Evolutionary conservation across 1,284 basidiomycete genomes (phyloP).

Genomic region (Ceratobasidium sp.): DNA sequence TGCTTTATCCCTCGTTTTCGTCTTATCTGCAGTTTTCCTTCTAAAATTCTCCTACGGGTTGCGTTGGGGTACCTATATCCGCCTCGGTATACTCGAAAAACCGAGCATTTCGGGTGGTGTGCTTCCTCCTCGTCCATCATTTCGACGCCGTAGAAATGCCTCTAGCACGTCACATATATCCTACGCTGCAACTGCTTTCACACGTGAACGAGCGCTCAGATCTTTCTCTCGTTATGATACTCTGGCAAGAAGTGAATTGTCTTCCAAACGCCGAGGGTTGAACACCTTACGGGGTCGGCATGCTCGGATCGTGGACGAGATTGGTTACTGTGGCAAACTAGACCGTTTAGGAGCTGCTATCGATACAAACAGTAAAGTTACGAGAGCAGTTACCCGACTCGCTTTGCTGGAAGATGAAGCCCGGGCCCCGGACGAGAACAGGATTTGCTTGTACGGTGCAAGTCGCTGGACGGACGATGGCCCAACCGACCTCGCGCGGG

Average conservation of each 20-base stretch:
- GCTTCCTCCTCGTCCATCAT: constrained; percentile 42
- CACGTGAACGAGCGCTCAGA: constrained; percentile 32
- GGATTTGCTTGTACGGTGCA: constrained; percentile 17
- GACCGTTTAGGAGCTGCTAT: constrained; percentile 60
- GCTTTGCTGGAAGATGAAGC: constrained; percentile 52
- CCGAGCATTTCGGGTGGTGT: constrained; percentile 27
- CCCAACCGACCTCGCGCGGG: constrained; percentile 60
- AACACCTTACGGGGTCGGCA: constrained; percentile 36
- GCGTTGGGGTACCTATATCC: constrained; percentile 7
- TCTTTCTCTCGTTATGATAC: constrained; percentile 36
- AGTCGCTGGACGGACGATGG: constrained; percentile 39
- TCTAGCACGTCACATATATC: constrained; percentile 22
- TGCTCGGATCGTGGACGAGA: constrained; percentile 60
- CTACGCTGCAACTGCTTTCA: constrained; percentile 42
- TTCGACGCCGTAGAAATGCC: constrained; percentile 28
- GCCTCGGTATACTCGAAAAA: constrained; percentile 4
- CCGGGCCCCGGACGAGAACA: constrained; percentile 48
- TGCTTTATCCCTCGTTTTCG: constrained; percentile 24
- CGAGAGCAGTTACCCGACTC: constrained; percentile 61
- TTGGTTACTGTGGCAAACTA: constrained; percentile 67
- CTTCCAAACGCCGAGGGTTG: constrained; percentile 24
- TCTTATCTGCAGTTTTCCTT: constrained; percentile 25
- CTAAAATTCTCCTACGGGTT: constrained; percentile 15
- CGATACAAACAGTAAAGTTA: constrained; percentile 60
- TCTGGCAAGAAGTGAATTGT: constrained; percentile 26